phyloP scores from a whole-genome alignment of 1,284 basidiomycete species.

The Leccinum griseonigrum region DNA sequence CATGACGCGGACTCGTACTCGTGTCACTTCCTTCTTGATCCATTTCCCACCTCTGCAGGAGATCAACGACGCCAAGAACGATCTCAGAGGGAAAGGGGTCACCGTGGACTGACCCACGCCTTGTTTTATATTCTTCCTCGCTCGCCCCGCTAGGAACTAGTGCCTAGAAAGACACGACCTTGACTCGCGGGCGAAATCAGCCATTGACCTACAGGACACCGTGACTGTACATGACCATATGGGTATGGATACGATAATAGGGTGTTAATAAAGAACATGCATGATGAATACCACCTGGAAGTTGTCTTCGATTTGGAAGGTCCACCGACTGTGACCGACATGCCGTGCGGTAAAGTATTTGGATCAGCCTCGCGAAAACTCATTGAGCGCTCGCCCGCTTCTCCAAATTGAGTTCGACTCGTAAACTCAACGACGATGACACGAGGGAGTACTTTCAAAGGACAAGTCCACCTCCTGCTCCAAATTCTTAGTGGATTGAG shows the following conservation, averaged over 20 bases:
- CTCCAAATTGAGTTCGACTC: no score
- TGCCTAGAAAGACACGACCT: neutral
- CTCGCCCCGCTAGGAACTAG: neutral
- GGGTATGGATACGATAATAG: neutral
- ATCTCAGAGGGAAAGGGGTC: conserved; percentile 37
- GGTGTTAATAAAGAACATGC: no score
- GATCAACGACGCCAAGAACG: conserved; percentile 68
- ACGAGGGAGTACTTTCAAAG: no score
- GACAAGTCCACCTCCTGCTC: neutral
- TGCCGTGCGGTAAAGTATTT: no score
- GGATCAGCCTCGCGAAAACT: no score
- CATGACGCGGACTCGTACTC: neutral
- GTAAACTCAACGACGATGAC: no score
- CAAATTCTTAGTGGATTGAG: neutral
- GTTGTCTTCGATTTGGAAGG: no score
- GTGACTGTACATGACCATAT: no score
- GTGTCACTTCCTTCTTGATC: no score
- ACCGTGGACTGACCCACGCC: conserved; percentile 53
- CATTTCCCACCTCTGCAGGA: conserved; percentile 39
- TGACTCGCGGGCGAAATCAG: neutral
- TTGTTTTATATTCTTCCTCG: neutral
- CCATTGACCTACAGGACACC: neutral
- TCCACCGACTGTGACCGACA: no score
- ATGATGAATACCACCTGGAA: no score
- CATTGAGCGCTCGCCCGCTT: no score